Conservation (phyloP, 1,139 yeast genomes). For the Dujonia santamariae region DNA sequence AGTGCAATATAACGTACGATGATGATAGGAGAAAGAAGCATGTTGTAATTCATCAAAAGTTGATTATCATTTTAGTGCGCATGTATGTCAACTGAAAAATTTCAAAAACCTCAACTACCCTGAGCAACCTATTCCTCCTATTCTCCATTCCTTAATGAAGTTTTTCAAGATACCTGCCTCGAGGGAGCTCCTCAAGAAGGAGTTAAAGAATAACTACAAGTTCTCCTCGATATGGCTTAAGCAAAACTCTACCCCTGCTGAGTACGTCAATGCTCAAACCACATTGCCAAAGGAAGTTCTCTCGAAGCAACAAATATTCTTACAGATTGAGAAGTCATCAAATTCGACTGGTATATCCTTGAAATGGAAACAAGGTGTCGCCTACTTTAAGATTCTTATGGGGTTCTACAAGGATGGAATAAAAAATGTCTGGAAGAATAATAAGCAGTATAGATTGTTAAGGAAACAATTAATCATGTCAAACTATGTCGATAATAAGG, state of each 20-base stretch:
- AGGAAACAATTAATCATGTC: slow-evolving; percentile 20
- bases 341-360: slow-evolving; percentile 17
- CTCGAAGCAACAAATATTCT: slow-evolving; percentile 27
- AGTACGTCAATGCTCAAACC: slow-evolving; percentile 27
- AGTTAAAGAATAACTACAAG: not conserved
- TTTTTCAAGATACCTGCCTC: slow-evolving; percentile 16
- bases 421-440: slow-evolving; percentile 45
- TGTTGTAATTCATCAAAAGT: no score
- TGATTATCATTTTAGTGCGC: no score
- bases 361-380: slow-evolving; percentile 31
- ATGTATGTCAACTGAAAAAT: no score
- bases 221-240: slow-evolving; percentile 1
- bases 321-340: slow-evolving; percentile 22
- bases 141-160: no score
- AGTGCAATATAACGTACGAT: no score
- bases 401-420: slow-evolving; percentile 54
- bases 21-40: no score
- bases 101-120: no score
- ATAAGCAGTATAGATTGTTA: slow-evolving; percentile 19
- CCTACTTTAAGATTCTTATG: slow-evolving; percentile 39
- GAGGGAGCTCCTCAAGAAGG: slow-evolving; percentile 12
- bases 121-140: no score
- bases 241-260: slow-evolving; percentile 2
- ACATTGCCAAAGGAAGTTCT: slow-evolving; percentile 39
- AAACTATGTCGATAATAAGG: slow-evolving; percentile 23